phyloP scores from a whole-genome alignment of 148 eudicot species.

The Persicaria tinctoria region DNA sequence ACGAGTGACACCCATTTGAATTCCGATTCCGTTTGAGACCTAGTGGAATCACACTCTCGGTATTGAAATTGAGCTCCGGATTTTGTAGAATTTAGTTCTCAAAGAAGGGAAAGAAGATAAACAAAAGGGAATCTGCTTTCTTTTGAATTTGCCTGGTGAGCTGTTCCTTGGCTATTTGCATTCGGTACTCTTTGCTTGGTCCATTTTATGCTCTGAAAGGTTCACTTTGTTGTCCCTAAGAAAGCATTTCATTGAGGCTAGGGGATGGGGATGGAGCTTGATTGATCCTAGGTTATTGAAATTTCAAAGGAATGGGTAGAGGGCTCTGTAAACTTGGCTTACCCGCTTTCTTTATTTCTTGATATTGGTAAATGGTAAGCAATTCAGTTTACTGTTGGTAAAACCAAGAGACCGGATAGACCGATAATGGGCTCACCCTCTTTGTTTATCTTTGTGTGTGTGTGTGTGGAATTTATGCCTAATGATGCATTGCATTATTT shows the following conservation, averaged over 20 bases:
- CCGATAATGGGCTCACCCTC: background rate
- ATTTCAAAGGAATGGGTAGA: background rate
- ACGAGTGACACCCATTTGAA: background rate
- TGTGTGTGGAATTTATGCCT: conserved; percentile 47
- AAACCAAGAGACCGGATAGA: background rate
- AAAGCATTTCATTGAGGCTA: conserved; percentile 14
- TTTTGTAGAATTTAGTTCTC: conserved; percentile 18
- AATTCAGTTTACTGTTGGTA: too few relatives aligned
- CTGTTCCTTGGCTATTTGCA: conserved; percentile 53
- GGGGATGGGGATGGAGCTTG: conserved; percentile 17
- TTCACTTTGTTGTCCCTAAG: conserved; percentile 57
- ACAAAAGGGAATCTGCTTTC: conserved; percentile 57
- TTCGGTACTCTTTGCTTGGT: conserved; percentile 33
- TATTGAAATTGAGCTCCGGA: conserved; percentile 10
- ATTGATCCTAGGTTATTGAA: conserved; percentile 9
- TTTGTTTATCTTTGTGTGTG: background rate
- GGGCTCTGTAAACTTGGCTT: background rate
- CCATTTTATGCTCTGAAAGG: conserved; percentile 84
- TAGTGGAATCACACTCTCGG: background rate
- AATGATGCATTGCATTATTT: conserved; percentile 44
- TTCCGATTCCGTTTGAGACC: background rate
- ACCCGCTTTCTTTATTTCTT: background rate
- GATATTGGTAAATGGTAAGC: too few relatives aligned
- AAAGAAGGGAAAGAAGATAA: conserved; percentile 16
- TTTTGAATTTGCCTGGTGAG: conserved; percentile 42